Evolutionary conservation across 805 yeast species (phyloP).

Genomic region (Cyberlindnera maclurae): DNA sequence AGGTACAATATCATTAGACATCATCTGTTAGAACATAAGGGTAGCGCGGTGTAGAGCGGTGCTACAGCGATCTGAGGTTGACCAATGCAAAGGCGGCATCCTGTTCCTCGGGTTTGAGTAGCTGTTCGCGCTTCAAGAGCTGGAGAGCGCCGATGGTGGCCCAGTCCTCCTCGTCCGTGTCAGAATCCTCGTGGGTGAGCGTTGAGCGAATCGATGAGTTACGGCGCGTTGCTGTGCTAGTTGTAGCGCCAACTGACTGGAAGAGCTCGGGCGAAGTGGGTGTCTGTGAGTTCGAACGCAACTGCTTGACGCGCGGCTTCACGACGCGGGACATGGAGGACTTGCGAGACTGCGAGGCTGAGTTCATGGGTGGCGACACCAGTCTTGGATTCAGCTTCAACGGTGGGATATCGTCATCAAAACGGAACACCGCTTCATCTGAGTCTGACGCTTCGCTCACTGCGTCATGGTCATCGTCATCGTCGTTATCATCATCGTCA

Average conservation of each 20-base stretch:
- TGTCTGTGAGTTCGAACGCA: constrained; percentile 30
- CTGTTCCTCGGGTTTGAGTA: constrained; percentile 30
- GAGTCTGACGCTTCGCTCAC: constrained; percentile 26
- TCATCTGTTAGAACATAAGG: too few relatives aligned
- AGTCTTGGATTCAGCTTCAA: constrained; percentile 20
- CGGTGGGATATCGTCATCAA: constrained; percentile 31
- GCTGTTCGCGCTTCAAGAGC: constrained; percentile 32
- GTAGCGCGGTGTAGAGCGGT: background rate
- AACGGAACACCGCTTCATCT: constrained; percentile 22
- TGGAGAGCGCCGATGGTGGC: constrained; percentile 76
- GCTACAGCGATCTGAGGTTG: constrained; percentile 35
- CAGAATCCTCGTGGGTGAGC: constrained; percentile 33
- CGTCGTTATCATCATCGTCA: too few relatives aligned
- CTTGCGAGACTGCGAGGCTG: constrained; percentile 1
- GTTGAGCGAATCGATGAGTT: constrained; percentile 33
- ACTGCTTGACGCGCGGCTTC: constrained; percentile 20
- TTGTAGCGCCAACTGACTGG: constrained; percentile 7
- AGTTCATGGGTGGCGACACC: constrained; percentile 14
- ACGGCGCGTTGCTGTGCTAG: constrained; percentile 12
- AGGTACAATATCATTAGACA: too few relatives aligned
- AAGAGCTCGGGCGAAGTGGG: constrained; percentile 28
- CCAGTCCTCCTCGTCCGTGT: constrained; percentile 98
- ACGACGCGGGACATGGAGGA: constrained; percentile 18
- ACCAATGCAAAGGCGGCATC: constrained; percentile 62
- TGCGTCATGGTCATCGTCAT: too few relatives aligned